Base-by-base conservation (phyloP, 306 rosid species). In the Cucurbita ficifolia region DNA sequence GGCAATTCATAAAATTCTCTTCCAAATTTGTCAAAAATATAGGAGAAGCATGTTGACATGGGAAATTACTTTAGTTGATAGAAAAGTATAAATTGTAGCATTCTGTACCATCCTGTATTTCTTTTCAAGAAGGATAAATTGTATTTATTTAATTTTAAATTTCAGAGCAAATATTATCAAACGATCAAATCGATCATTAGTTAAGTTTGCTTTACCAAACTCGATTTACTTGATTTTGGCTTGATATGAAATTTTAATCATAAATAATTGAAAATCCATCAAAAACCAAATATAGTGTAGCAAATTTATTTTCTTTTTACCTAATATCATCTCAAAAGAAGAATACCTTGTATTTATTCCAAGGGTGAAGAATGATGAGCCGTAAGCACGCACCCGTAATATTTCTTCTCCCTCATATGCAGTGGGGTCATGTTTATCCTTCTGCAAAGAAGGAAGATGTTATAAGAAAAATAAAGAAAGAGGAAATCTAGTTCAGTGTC, bases 281-380 rank as follows among this genome's bases (percentile, higher is more conserved):
- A 8, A 21, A 43, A 18, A 10, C 38, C 18, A 6, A 45, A 24
- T 21, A 24, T 46, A 45, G 10, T 5, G 72, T 22, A 65, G 38
- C 18, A 46, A 72, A 51, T 35, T 8, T 18, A 6, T 50, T 36
- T 19, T 13, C 7, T 45, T 35, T 35, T 53, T 38, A 29, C 52
- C 24, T 59, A 18, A 58, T 38, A 48, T 59, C 18, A 13, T 48
- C 22, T 70, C 4, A 39, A 53, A 64, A 33, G 77, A 70, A 77
- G 46, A 62, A 79, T 88, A 94, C 99, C 99, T 94, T 81, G 92
- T 87, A 75, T 87, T 87, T 79, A 94, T 87, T 72, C 96, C 96
- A 70, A 94, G 91, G 65, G 91, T 89, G 78, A 89, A 91, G 83
- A 84, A 91, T 8, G 91, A 88, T 33, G 96, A 91, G 62, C 95